Percentiles rank a stretch among this genome's conserved stretches.
Conservation (phyloP, 2,329 filamentous ascomycete genomes). For the Colletotrichum sp. region DNA sequence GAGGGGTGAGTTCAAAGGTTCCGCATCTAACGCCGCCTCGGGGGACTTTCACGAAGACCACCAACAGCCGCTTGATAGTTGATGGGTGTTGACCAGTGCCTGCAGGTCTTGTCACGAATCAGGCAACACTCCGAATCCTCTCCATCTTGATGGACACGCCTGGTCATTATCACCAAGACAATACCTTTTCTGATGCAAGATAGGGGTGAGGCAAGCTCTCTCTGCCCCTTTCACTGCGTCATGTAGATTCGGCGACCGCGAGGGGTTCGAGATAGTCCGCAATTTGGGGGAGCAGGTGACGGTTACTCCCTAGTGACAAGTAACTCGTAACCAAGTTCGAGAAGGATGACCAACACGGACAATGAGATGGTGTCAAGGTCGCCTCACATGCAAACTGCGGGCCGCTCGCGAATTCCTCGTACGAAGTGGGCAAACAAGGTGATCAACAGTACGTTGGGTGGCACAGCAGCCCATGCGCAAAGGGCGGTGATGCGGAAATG, state of each 20-base stretch:
- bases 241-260: not conserved
- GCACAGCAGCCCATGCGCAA: not conserved
- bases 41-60: not conserved
- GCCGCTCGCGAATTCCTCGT: not conserved
- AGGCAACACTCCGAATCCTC: not conserved
- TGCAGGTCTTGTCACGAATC: not conserved
- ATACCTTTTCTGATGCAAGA: not conserved
- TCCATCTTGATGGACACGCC: not conserved
- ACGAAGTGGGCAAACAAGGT: not conserved
- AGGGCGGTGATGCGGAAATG: not conserved
- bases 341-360: not conserved
- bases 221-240: not conserved
- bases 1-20: not conserved
- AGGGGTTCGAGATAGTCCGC: not conserved
- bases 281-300: not conserved
- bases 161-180: not conserved
- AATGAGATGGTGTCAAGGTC: not conserved
- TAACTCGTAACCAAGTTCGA: not conserved
- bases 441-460: not conserved
- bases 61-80: not conserved
- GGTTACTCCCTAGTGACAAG: not conserved
- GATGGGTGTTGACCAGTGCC: not conserved
- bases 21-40: not conserved
- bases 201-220: not conserved
- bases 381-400: conserved; percentile 4